Base-by-base conservation (phyloP, 441 rosid species). In the Pelargonium exstipulatum region DNA sequence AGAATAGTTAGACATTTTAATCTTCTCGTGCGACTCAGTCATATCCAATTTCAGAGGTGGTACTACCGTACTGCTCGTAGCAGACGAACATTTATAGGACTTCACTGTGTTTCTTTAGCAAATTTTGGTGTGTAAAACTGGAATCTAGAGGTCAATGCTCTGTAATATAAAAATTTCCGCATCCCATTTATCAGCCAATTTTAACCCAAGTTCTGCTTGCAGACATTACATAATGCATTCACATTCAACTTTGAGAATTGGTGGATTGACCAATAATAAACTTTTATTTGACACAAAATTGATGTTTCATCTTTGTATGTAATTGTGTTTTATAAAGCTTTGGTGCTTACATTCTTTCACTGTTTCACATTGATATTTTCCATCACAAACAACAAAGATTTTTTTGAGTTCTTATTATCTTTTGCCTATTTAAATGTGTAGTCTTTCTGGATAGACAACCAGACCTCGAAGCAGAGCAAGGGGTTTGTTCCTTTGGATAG, bases 401-500 rank as follows among this genome's bases (percentile, higher is more conserved):
- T 17, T 16, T 61, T 65, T 53, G 60, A 17, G 63, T 62, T 53
- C 67, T 64, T 29, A 55, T 32, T 8, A 65, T 37, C 48, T 71
- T 60, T 60, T 73, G 18, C 63, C 62, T n/a, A 67, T 20, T 57
- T 22, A 61, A 69, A 76, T 78, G 35, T 85, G 84, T 78, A 95
- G 98, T 86, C 95, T 62, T 95, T 86, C 71, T 89, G 94, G 96
- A 82, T 95, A 62, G 99, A 92, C 79, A 80, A 79, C 71, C 87
- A 83, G 84, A 81, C 91, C 46, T 77, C 79, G 74, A 81, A 74
- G 69, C 79, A 73, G 61, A 76, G 66, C 58, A 74, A 73, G 69
- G 86, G 64, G 46, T 72, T 78, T 42, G 71, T 77, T 80, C 77
- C 86, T 12, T 76, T 81, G 49, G 89, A 88, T 71, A 69, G 84